Conservation (phyloP, 352 stramenopile genomes). For the Phytopythium boreale region DNA sequence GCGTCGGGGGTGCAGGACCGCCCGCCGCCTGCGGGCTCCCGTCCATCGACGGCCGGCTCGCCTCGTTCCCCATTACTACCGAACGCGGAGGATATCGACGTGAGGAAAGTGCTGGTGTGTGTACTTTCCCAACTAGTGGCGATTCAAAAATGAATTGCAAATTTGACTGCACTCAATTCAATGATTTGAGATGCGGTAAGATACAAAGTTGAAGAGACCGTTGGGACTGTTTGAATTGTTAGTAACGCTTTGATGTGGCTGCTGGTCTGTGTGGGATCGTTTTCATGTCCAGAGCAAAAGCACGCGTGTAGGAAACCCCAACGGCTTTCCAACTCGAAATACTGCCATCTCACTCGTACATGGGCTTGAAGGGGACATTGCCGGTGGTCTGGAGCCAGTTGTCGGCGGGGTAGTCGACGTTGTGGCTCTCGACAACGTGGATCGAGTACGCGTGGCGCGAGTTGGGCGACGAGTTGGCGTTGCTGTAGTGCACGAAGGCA, state of each 20-base stretch:
- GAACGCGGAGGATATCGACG: too few relatives aligned
- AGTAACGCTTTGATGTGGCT: too few relatives aligned
- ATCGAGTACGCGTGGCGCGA: constrained; percentile 95
- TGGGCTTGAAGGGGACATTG: constrained; percentile 54
- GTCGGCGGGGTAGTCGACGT: constrained; percentile 76
- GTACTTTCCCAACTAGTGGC: too few relatives aligned
- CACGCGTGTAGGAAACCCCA: too few relatives aligned
- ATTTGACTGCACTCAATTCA: not conserved
- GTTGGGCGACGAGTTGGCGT: constrained; percentile 87
- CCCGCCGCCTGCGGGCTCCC: constrained; percentile 18
- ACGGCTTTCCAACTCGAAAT: too few relatives aligned
- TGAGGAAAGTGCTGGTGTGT: too few relatives aligned
- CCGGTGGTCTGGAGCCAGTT: constrained; percentile 95
- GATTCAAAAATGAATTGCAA: too few relatives aligned
- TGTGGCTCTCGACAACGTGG: constrained; percentile 92
- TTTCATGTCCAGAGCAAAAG: too few relatives aligned
- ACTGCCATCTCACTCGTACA: constrained; percentile 47
- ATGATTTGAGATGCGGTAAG: not conserved
- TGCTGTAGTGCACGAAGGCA: constrained; percentile 93
- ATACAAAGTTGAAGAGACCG: too few relatives aligned
- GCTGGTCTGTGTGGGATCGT: too few relatives aligned
- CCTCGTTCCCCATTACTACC: constrained; percentile 51
- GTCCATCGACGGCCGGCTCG: constrained; percentile 26
- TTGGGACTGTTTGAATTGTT: too few relatives aligned
- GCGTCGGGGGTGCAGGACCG: constrained; percentile 21